Evolutionary conservation across 2,329 filamentous ascomycete species (phyloP), one percentile per base, ranked within the genome.

Genomic region (Xylariales sp.): DNA sequence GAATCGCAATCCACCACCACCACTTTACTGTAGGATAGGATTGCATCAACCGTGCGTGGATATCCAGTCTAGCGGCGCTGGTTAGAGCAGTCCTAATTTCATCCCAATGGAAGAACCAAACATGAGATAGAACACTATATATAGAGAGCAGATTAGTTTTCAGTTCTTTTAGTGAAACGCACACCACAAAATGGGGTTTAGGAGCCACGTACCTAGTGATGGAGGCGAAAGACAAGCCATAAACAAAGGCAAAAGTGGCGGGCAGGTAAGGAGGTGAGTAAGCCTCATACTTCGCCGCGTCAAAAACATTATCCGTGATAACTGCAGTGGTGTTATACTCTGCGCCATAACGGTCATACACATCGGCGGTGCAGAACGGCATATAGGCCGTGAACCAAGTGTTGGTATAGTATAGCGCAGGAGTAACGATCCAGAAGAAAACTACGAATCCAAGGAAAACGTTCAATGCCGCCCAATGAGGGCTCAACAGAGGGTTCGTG

Each of bases 71-170:
- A 15, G 47, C 46, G n/a, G 54, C 45, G 3, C 55, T 55, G 13
- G 47, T 46, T 6, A 59, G 12, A 2, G 51, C 53, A 13, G 53
- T 47, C 20, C 48, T 48, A n/a, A 60, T 46, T 29, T 59, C 54
- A 5, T 49, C 42, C 81, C 81, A 85, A 23, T 53, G 50, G 29
- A 51, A 51, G 36, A 47, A 85, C 61, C 83, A 75, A 33, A 58
- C 50, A 31, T 60, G 56, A 7, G 54, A 52, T 14, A 59, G 38
- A 15, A 60, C 56, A 20, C 52, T 54, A 16, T n/a, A n/a, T n/a
- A n/a, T n/a, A n/a, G n/a, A n/a, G n/a, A n/a, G 7, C 7, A 30
- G 16, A 15, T 10, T 10, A 15, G 14, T 15, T 30, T 7, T 10
- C 10, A 11, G 7, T 15, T 16, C 28, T 7, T 7, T 10, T 16